phyloP scores from a whole-genome alignment of 2,329 filamentous ascomycete species.

The Cylindrodendrum hubeiense region DNA sequence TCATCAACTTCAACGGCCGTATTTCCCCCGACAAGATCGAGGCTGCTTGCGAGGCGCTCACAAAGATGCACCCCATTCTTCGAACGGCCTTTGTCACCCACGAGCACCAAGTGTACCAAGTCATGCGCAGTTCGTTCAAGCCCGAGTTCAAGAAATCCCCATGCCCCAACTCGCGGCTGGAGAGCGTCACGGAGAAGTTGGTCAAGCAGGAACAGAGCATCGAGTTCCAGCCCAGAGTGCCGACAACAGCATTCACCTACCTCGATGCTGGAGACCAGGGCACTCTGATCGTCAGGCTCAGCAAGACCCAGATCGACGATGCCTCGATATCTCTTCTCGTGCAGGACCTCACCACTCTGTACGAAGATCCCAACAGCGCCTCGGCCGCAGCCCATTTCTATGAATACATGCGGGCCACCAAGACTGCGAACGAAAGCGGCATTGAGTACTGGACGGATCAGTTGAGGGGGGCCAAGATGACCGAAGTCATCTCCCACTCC shows the following conservation, averaged over 20 bases:
- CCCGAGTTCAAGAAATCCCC: constrained; percentile 59
- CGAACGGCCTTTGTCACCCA: constrained; percentile 66
- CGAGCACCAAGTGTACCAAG: constrained; percentile 61
- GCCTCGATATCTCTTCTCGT: constrained; percentile 59
- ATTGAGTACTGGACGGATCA: constrained; percentile 60
- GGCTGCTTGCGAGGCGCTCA: constrained; percentile 59
- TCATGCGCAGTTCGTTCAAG: constrained; percentile 56
- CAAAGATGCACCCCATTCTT: constrained; percentile 62
- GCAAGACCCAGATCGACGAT: constrained; percentile 63
- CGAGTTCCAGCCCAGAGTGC: constrained; percentile 55
- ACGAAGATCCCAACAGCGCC: constrained; percentile 51
- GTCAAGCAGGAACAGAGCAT: constrained; percentile 57
- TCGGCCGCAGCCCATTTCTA: constrained; percentile 59
- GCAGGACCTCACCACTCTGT: constrained; percentile 62
- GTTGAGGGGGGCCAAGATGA: constrained; percentile 60
- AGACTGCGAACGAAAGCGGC: constrained; percentile 52
- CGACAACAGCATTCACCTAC: constrained; percentile 64
- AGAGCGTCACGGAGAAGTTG: constrained; percentile 53
- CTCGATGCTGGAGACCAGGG: constrained; percentile 62
- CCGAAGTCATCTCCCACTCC: constrained; percentile 57
- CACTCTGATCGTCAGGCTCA: constrained; percentile 61
- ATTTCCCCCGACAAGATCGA: constrained; percentile 59
- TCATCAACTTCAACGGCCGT: constrained; percentile 61
- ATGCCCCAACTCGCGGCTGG: constrained; percentile 56
- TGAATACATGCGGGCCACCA: constrained; percentile 59